A percentile compares a stretch with the other conserved stretches of the same genome.
Conservation (phyloP, 805 yeast species). For the Aciculoconidium aculeatum region DNA sequence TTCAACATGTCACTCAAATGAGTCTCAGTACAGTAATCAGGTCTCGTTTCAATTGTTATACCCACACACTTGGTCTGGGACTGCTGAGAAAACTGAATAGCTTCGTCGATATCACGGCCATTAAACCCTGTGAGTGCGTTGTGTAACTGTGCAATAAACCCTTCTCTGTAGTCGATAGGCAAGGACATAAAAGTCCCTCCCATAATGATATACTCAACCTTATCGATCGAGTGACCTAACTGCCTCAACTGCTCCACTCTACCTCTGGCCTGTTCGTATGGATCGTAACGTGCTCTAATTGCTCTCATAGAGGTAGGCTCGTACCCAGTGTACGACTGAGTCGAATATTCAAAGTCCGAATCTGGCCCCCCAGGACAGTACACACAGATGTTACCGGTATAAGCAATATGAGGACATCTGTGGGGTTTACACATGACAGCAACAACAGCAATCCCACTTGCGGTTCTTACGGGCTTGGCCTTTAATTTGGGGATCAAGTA, state of each 20-base stretch:
- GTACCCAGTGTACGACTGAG: slow-evolving; percentile 97
- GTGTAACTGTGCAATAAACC: slow-evolving; percentile 82
- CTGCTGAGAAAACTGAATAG: slow-evolving; percentile 86
- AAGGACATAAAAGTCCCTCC: slow-evolving; percentile 98
- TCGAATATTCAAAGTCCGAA: slow-evolving; percentile 94
- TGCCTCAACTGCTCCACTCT: slow-evolving; percentile 93
- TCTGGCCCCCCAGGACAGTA: slow-evolving; percentile 99
- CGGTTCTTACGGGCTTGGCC: slow-evolving; percentile 99
- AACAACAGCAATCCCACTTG: slow-evolving; percentile 97
- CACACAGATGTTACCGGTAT: slow-evolving; percentile 97
- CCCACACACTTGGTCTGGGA: slow-evolving; percentile 97
- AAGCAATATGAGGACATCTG: slow-evolving; percentile 97
- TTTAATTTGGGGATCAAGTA: slow-evolving; percentile 86
- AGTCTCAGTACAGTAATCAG: slow-evolving; percentile 95
- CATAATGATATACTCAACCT: slow-evolving; percentile 96
- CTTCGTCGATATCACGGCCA: slow-evolving; percentile 84
- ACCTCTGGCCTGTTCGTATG: slow-evolving; percentile 97
- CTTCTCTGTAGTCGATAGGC: slow-evolving; percentile 84
- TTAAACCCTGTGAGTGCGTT: slow-evolving; percentile 92
- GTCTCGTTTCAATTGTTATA: slow-evolving; percentile 95
- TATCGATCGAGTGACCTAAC: slow-evolving; percentile 93
- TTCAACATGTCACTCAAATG: slow-evolving; percentile 93
- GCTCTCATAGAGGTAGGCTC: slow-evolving; percentile 99
- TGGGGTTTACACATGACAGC: slow-evolving; percentile 99
- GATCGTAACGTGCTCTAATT: slow-evolving; percentile 96